Evolutionary conservation across 331 rosid species (phyloP).

Genomic region (Malus hybrid): DNA sequence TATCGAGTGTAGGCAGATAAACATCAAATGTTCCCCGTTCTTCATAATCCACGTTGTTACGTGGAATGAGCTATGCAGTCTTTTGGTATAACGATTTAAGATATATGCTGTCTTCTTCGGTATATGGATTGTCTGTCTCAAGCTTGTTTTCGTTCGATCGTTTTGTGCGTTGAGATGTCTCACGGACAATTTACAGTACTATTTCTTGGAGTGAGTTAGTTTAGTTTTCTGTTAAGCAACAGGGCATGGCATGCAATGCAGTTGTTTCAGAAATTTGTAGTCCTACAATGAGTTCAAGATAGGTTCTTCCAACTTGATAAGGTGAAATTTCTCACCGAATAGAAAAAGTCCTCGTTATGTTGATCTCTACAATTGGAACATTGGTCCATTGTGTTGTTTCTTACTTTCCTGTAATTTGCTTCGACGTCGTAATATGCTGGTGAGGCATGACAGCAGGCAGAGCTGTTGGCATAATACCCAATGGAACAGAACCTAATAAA

Average conservation of each 20-base stretch:
- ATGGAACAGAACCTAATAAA: background rate
- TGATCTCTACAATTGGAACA: background rate
- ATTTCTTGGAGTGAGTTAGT: background rate
- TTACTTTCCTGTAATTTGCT: background rate
- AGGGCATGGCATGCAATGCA: background rate
- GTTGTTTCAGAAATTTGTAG: background rate
- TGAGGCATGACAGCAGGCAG: background rate
- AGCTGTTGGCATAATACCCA: background rate
- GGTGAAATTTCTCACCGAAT: background rate
- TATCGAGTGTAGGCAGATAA: background rate
- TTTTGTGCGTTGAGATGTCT: background rate
- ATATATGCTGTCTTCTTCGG: too few species aligned
- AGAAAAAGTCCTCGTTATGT: background rate
- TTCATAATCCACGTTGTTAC: background rate
- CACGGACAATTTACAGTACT: background rate
- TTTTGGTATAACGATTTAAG: background rate
- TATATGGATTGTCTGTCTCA: too few species aligned
- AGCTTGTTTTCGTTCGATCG: background rate
- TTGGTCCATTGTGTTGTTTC: background rate
- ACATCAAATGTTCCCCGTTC: background rate
- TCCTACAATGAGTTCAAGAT: background rate
- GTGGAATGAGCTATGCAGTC: background rate
- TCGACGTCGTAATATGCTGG: background rate
- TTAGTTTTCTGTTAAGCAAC: background rate
- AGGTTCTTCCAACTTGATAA: background rate